phyloP scores from a whole-genome alignment of 306 rosid genomes.

The Pyrus communis region DNA sequence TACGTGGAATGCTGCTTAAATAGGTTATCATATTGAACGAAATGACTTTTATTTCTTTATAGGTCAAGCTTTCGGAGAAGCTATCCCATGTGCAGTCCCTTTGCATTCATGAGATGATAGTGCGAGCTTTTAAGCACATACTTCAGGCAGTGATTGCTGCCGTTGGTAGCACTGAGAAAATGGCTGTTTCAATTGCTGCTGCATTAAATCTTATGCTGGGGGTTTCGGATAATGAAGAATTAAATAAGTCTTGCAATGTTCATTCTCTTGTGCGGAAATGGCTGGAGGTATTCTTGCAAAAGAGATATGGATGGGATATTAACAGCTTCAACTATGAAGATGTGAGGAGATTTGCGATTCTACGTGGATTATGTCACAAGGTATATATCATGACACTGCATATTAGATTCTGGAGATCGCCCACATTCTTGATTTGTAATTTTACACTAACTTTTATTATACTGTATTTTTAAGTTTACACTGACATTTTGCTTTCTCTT shows the following conservation, averaged over 20 bases:
- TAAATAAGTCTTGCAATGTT: slow-evolving; percentile 41
- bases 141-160: slow-evolving; percentile 86
- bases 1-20: slow-evolving; percentile 4
- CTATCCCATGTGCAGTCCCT: slow-evolving; percentile 94
- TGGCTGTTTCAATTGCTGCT: slow-evolving; percentile 75
- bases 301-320: slow-evolving; percentile 83
- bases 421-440: background rate
- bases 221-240: slow-evolving; percentile 51
- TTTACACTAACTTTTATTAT: background rate
- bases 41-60: slow-evolving; percentile 24
- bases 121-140: slow-evolving; percentile 95
- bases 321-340: slow-evolving; percentile 55
- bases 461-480: background rate
- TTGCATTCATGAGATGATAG: slow-evolving; percentile 95
- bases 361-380: slow-evolving; percentile 97
- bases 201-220: slow-evolving; percentile 84
- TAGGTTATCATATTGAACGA: slow-evolving; percentile 7
- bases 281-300: slow-evolving; percentile 70
- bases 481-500: slow-evolving; percentile 17
- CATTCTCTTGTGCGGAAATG: slow-evolving; percentile 79
- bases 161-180: slow-evolving; percentile 47
- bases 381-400: slow-evolving; percentile 29
- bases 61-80: slow-evolving; percentile 97
- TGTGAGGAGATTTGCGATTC: slow-evolving; percentile 80
- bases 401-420: slow-evolving; percentile 7